Evolutionary conservation across 2,329 filamentous ascomycete species (phyloP).

Genomic region (Diaporthe sp.): DNA sequence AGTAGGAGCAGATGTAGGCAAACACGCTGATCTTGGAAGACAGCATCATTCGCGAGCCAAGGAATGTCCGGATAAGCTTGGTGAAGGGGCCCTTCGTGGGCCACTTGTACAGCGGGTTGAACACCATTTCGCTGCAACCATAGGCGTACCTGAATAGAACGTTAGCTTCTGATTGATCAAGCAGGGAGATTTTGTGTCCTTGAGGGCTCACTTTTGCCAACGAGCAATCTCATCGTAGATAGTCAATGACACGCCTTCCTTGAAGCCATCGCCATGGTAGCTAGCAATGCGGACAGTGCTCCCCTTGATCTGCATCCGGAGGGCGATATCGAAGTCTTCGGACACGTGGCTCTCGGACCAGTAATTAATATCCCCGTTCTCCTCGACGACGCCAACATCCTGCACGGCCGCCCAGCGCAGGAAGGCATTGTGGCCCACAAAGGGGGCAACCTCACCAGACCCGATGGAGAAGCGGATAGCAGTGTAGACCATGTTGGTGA

Average conservation of each 20-base stretch:
- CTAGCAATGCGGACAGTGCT: slow-evolving; percentile 77
- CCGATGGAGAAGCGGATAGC: slow-evolving; percentile 78
- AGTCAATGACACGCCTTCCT: slow-evolving; percentile 80
- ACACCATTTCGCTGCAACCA: slow-evolving; percentile 78
- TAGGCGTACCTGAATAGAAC: slow-evolving; percentile 66
- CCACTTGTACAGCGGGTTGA: slow-evolving; percentile 75
- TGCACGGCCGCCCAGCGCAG: slow-evolving; percentile 70
- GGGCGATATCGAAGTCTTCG: slow-evolving; percentile 82
- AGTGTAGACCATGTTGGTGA: slow-evolving; percentile 83
- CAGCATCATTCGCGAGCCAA: slow-evolving; percentile 71
- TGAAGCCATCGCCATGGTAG: slow-evolving; percentile 77
- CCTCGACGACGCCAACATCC: slow-evolving; percentile 55
- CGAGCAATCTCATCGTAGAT: slow-evolving; percentile 79
- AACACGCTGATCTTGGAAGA: slow-evolving; percentile 79
- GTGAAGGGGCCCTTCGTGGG: slow-evolving; percentile 73
- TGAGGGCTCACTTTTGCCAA: slow-evolving; percentile 69
- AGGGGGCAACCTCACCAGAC: slow-evolving; percentile 79
- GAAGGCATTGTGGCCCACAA: slow-evolving; percentile 84
- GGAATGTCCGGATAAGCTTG: slow-evolving; percentile 71
- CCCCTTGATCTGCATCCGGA: slow-evolving; percentile 77
- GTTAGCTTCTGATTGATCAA: neutral
- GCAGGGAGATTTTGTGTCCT: too few species aligned
- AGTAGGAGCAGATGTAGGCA: slow-evolving; percentile 75
- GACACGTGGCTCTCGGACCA: slow-evolving; percentile 84
- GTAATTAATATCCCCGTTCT: slow-evolving; percentile 67